Conservation (phyloP, 148 eudicot genomes). For the Persicaria tinctoria region DNA sequence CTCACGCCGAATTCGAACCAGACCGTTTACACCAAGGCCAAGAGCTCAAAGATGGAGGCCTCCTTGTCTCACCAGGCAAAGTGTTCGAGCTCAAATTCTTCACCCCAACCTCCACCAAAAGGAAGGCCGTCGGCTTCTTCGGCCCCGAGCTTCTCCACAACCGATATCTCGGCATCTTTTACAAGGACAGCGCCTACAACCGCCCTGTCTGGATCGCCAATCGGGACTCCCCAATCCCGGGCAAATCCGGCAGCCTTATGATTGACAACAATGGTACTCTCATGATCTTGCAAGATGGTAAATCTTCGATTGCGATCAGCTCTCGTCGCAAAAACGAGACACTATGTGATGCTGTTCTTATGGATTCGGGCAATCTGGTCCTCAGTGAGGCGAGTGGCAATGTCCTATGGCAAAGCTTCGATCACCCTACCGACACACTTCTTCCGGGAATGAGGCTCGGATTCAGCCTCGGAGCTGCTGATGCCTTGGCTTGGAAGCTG, state of each 20-base stretch:
- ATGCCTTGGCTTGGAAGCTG: neutral
- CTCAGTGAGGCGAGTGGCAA: neutral
- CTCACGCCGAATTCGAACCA: neutral
- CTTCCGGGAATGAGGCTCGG: slow-evolving; percentile 8
- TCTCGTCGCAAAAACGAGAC: neutral
- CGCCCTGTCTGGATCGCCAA: slow-evolving; percentile 8
- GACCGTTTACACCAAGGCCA: neutral
- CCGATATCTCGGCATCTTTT: slow-evolving; percentile 3
- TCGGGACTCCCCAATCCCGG: neutral
- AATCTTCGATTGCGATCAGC: neutral
- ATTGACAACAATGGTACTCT: neutral
- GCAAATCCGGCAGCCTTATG: neutral
- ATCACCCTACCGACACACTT: neutral
- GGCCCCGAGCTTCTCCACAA: slow-evolving; percentile 4
- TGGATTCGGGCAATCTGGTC: slow-evolving; percentile 2
- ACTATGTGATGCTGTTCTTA: neutral
- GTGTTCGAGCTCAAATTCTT: neutral
- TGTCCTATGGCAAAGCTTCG: slow-evolving; percentile 2
- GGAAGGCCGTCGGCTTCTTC: neutral
- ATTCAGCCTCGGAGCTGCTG: slow-evolving; percentile 22
- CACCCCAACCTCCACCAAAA: neutral
- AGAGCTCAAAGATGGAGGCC: neutral
- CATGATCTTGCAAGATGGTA: neutral
- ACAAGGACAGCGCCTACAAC: neutral
- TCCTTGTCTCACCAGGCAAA: neutral